Percentiles rank a stretch among this genome's conserved stretches.
Evolutionary conservation across 1,139 yeast species (phyloP).

Genomic region (Casaregolazyma suthepensis): DNA sequence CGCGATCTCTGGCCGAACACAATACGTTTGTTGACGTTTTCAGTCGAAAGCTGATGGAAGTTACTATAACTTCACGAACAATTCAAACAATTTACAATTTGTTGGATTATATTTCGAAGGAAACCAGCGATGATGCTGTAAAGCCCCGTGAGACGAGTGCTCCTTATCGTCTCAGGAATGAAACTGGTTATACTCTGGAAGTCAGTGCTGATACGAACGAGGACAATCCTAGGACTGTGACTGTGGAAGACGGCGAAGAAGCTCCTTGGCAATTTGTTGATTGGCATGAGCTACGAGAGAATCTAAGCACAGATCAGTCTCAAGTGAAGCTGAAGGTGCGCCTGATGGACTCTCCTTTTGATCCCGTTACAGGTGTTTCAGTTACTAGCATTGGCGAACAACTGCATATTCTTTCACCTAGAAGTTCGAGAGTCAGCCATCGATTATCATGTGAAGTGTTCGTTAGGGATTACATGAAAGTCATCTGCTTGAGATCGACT

Average conservation of each 20-base stretch:
- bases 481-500: conserved; percentile 70
- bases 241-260: conserved; percentile 45
- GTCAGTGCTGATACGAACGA: conserved; percentile 54
- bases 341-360: conserved; percentile 50
- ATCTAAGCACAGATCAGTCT: conserved; percentile 59
- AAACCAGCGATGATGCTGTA: conserved; percentile 47
- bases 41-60: conserved; percentile 70
- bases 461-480: conserved; percentile 71
- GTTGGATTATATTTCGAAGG: conserved; percentile 67
- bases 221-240: conserved; percentile 17
- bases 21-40: conserved; percentile 56
- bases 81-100: conserved; percentile 30
- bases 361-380: conserved; percentile 49
- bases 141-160: conserved; percentile 73
- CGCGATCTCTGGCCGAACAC: conserved; percentile 40
- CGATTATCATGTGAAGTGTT: conserved; percentile 66
- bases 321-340: conserved; percentile 57
- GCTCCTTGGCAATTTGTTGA: conserved; percentile 93
- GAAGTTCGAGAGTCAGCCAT: conserved; percentile 57
- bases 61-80: conserved; percentile 76
- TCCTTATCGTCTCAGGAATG: conserved; percentile 75
- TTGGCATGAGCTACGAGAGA: conserved; percentile 83
- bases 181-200: conserved; percentile 74
- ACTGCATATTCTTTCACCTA: conserved; percentile 60
- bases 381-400: conserved; percentile 84